These are phyloP conservation scores for Vitis amurensis DNA, from an alignment of 164 flowering plant species.

Conservation along the genomic window DNA sequence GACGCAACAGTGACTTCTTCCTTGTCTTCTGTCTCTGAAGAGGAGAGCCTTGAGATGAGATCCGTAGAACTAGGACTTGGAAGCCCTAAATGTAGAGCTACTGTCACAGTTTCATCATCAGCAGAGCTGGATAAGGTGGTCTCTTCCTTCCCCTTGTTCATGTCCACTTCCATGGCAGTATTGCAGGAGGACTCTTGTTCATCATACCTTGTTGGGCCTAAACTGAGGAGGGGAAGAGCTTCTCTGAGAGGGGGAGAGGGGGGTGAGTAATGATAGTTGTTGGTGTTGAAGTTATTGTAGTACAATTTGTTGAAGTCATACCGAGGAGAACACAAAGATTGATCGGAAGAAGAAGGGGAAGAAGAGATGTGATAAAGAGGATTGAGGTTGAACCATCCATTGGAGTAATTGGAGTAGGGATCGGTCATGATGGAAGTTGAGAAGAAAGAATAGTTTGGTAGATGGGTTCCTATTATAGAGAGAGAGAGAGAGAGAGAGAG, in stretches of 20 bases:
- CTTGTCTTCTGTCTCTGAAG: slow-evolving; percentile 25
- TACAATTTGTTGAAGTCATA: slow-evolving; percentile 8
- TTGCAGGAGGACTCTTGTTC: slow-evolving; percentile 29
- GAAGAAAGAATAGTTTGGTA: slow-evolving; percentile 7
- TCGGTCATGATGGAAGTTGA: slow-evolving; percentile 51
- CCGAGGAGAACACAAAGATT: slow-evolving; percentile 20
- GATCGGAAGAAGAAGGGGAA: slow-evolving; percentile 31
- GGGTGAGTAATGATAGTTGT: slow-evolving; percentile 27
- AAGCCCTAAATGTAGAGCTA: slow-evolving; percentile 73
- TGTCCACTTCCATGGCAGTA: slow-evolving; percentile 45
- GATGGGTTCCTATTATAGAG: slow-evolving; percentile 21
- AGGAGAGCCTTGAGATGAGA: slow-evolving; percentile 34
- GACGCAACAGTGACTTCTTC: slow-evolving; percentile 37
- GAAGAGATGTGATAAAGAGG: slow-evolving; percentile 23
- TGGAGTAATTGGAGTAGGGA: slow-evolving; percentile 61
- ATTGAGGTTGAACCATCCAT: slow-evolving; percentile 47
- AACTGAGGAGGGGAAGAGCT: slow-evolving; percentile 79
- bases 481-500: slow-evolving; percentile 16
- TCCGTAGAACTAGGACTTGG: slow-evolving; percentile 48
- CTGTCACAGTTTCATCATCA: slow-evolving; percentile 48
- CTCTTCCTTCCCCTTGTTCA: slow-evolving; percentile 22
- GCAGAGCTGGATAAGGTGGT: slow-evolving; percentile 13
- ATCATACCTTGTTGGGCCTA: slow-evolving; percentile 61
- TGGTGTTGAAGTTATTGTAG: slow-evolving; percentile 17
- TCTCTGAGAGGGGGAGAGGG: slow-evolving; percentile 78